Conservation (phyloP, 225 moss, liverwort and hornwort genomes). For the Asterella californica region DNA sequence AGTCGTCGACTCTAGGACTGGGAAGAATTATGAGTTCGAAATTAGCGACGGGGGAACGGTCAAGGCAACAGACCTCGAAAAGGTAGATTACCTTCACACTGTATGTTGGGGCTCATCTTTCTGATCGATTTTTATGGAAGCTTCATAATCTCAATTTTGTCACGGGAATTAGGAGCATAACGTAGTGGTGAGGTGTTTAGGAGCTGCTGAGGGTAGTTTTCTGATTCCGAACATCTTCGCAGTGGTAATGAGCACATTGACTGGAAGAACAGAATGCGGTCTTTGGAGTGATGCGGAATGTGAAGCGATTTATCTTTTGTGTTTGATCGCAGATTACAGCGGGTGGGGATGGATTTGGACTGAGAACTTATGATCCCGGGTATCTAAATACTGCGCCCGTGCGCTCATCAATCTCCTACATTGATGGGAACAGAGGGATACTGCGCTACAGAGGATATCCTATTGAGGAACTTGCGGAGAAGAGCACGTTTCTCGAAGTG, state of each 20-base stretch:
- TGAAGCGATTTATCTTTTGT: background rate
- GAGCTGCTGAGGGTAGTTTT: background rate
- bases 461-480: slow-evolving; percentile 95
- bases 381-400: slow-evolving; percentile 94
- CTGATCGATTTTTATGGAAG: background rate
- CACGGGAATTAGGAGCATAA: background rate
- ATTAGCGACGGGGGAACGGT: slow-evolving; percentile 90
- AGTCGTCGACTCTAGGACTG: slow-evolving; percentile 75
- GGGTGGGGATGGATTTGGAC: slow-evolving; percentile 87
- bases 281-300: background rate
- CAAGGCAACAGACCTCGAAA: slow-evolving; percentile 84
- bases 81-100: slow-evolving; percentile 31
- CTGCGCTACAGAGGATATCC: slow-evolving; percentile 92
- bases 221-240: background rate
- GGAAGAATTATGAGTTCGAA: slow-evolving; percentile 70
- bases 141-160: background rate
- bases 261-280: background rate
- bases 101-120: background rate
- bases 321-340: slow-evolving; percentile 63
- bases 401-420: slow-evolving; percentile 80
- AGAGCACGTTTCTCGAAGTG: slow-evolving; percentile 87
- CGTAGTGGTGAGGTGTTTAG: background rate
- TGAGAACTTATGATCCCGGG: slow-evolving; percentile 82
- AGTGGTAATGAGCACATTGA: background rate
- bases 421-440: slow-evolving; percentile 93